Evolutionary conservation across 345 rosid species (phyloP).

Genomic region (thale cress (Arabidopsis thaliana)): DNA sequence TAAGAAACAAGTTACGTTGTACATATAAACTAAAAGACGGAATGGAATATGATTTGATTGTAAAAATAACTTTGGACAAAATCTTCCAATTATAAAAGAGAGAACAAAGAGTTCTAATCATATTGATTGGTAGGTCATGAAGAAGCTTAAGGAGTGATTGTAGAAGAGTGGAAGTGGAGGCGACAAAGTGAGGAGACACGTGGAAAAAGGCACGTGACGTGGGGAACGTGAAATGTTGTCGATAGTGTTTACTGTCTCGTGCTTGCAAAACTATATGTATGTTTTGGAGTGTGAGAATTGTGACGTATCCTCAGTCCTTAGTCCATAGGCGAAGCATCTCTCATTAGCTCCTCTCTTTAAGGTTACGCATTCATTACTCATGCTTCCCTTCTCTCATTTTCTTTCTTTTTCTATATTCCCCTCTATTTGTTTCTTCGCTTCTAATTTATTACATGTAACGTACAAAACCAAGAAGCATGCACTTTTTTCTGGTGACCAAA

Average conservation of each 20-base stretch:
- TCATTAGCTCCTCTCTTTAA: constrained; percentile 47
- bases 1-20: not conserved
- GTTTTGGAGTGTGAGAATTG: constrained; percentile 36
- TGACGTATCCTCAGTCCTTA: constrained; percentile 40
- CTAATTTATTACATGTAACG: constrained; percentile 24
- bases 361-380: constrained; percentile 46
- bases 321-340: constrained; percentile 44
- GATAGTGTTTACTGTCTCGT: constrained; percentile 39
- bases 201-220: constrained; percentile 49
- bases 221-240: constrained; percentile 41
- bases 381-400: constrained; percentile 18
- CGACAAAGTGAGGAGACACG: constrained; percentile 43
- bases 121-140: constrained; percentile 10
- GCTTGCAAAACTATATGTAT: constrained; percentile 37
- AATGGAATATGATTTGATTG: not conserved
- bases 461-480: constrained; percentile 19
- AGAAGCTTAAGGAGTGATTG: constrained; percentile 32
- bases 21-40: not conserved
- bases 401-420: not conserved
- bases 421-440: constrained; percentile 8
- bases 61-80: not conserved
- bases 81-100: not conserved
- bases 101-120: constrained; percentile 7
- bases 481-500: not conserved
- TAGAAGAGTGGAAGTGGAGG: constrained; percentile 24